Percentiles rank a stretch among this genome's conserved stretches.
Evolutionary conservation across 805 yeast species (phyloP).

Genomic region (Saccharomycopsis schoenii): DNA sequence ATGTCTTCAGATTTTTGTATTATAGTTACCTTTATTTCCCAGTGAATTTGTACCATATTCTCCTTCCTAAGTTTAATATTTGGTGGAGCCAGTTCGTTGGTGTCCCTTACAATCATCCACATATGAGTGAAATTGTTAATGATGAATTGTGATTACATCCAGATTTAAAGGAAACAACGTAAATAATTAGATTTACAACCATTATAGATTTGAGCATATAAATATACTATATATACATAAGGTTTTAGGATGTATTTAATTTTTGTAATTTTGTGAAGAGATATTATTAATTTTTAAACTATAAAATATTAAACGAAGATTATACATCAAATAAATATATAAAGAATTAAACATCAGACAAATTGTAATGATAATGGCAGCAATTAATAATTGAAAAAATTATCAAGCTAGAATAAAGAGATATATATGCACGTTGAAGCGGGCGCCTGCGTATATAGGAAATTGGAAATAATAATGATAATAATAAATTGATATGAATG

Average conservation of each 20-base stretch:
- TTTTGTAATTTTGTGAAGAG: not conserved
- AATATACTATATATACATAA: not conserved
- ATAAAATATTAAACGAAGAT: not conserved
- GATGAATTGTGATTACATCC: not conserved
- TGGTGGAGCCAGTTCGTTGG: slow-evolving; percentile 18
- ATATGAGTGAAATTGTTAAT: not conserved
- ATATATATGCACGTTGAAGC: not conserved
- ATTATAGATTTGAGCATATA: not conserved
- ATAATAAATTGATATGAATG: too few relatives aligned
- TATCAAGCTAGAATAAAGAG: not conserved
- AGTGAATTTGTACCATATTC: slow-evolving; percentile 6
- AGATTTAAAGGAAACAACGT: not conserved
- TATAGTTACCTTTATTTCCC: slow-evolving; percentile 17
- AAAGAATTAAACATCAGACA: not conserved
- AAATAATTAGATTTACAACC: too few relatives aligned
- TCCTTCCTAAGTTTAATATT: slow-evolving; percentile 3
- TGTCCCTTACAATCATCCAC: not conserved
- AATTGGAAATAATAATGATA: too few relatives aligned
- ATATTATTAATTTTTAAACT: not conserved
- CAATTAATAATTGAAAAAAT: not conserved
- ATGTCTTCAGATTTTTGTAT: slow-evolving; percentile 14
- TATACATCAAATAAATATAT: not conserved
- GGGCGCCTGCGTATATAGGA: not conserved
- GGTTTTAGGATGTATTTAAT: not conserved
- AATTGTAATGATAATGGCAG: not conserved